Conservation (phyloP, 1,284 basidiomycete genomes). For the Boletus sp. region DNA sequence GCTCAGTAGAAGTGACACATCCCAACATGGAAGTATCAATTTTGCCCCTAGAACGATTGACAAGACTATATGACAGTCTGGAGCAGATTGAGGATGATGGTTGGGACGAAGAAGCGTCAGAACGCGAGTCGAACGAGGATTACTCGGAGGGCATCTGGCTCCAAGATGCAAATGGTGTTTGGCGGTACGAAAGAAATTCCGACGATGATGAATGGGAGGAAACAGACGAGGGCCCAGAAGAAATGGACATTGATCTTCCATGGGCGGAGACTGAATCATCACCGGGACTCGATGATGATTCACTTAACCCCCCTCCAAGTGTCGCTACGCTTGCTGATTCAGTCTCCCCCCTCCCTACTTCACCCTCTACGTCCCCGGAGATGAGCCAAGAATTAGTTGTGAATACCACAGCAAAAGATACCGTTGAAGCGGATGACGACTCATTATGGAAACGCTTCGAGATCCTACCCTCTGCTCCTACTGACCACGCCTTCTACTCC, state of each 20-base stretch:
- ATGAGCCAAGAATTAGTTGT: slow-evolving; percentile 34
- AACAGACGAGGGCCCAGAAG: slow-evolving; percentile 28
- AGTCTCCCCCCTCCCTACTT: slow-evolving; percentile 28
- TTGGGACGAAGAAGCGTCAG: slow-evolving; percentile 54
- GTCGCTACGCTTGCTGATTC: slow-evolving; percentile 19
- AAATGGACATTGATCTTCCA: slow-evolving; percentile 27
- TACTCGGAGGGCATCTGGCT: slow-evolving; percentile 50
- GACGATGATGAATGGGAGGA: slow-evolving; percentile 40
- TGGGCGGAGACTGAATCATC: slow-evolving; percentile 29
- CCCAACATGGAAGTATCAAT: slow-evolving; percentile 46
- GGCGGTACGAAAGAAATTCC: slow-evolving; percentile 40
- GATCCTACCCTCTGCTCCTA: slow-evolving; percentile 68
- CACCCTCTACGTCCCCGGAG: slow-evolving; percentile 31
- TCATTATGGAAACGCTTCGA: slow-evolving; percentile 73
- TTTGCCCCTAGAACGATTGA: slow-evolving; percentile 63
- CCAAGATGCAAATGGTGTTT: slow-evolving; percentile 49
- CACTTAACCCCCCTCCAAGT: slow-evolving; percentile 14
- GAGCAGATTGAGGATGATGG: slow-evolving; percentile 73
- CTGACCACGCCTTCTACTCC: slow-evolving; percentile 77
- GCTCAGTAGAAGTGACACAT: slow-evolving; percentile 62
- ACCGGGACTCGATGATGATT: slow-evolving; percentile 19
- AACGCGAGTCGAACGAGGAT: slow-evolving; percentile 36
- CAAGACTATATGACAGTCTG: slow-evolving; percentile 67
- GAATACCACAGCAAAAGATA: slow-evolving; percentile 23
- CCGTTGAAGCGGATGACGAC: slow-evolving; percentile 28